Evolutionary conservation across 2,329 filamentous ascomycete species (phyloP).

Genomic region (Scedosporium apiospermum): DNA sequence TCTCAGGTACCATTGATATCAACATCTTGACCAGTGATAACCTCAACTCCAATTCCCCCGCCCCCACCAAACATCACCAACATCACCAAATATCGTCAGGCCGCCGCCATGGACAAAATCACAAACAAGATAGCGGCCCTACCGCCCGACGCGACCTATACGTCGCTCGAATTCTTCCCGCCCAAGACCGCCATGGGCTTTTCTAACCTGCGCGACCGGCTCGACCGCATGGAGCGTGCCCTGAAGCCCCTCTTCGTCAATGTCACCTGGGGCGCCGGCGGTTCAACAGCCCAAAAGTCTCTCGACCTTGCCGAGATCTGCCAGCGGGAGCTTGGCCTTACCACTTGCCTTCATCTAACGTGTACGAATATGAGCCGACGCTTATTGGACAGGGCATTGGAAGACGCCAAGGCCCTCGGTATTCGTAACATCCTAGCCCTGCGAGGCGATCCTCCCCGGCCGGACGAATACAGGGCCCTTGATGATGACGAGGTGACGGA

Average conservation of each 20-base stretch:
- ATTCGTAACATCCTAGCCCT: conserved; percentile 91
- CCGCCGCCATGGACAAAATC: conserved; percentile 64
- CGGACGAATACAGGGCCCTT: conserved; percentile 70
- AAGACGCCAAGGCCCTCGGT: conserved; percentile 81
- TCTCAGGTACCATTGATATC: no score
- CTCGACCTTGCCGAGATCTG: conserved; percentile 92
- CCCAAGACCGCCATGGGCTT: conserved; percentile 96
- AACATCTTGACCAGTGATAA: no score
- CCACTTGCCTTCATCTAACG: conserved; percentile 90
- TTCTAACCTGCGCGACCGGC: conserved; percentile 82
- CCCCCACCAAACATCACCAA: background rate
- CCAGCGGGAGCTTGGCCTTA: conserved; percentile 82
- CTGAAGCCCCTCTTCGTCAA: conserved; percentile 90
- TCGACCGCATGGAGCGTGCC: conserved; percentile 89
- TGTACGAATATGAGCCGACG: conserved; percentile 94
- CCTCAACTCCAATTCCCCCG: background rate
- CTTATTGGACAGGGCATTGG: conserved; percentile 78
- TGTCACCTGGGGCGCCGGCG: conserved; percentile 95
- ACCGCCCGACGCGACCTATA: conserved; percentile 72
- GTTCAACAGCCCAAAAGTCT: conserved; percentile 82
- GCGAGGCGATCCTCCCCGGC: conserved; percentile 80
- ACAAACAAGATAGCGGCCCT: conserved; percentile 91
- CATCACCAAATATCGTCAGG: background rate
- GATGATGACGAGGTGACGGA: conserved; percentile 59
- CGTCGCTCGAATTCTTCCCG: conserved; percentile 98